phyloP scores from a whole-genome alignment of 1,139 yeast species.

The Yamadazyma dendronema region DNA sequence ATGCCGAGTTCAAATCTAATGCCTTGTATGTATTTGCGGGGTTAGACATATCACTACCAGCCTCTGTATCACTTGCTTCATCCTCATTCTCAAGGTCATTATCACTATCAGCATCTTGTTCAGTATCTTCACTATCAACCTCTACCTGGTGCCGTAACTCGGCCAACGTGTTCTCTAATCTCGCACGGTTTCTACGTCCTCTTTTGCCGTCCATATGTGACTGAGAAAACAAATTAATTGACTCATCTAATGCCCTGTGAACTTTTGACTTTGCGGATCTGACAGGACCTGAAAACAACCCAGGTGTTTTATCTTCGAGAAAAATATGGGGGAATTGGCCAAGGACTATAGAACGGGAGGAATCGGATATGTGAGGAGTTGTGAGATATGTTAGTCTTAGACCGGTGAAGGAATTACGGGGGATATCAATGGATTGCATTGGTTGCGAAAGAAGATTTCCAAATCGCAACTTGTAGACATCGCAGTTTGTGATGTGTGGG shows the following conservation, averaged over 20 bases:
- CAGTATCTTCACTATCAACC: neutral
- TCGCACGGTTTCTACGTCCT: neutral
- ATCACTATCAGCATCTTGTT: neutral
- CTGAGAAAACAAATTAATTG: constrained; percentile 5
- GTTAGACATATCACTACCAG: neutral
- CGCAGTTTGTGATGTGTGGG: neutral
- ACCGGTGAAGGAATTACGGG: constrained; percentile 56
- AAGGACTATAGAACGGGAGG: constrained; percentile 51
- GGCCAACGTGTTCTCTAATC: neutral
- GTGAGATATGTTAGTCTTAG: constrained; percentile 56
- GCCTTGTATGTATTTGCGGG: neutral
- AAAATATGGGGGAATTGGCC: constrained; percentile 70
- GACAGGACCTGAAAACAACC: constrained; percentile 10
- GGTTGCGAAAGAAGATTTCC: constrained; percentile 2
- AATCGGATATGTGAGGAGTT: constrained; percentile 48
- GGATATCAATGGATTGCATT: constrained; percentile 7
- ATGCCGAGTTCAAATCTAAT: neutral
- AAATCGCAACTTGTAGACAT: too few relatives aligned
- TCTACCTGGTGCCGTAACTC: neutral
- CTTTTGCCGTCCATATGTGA: constrained; percentile 1
- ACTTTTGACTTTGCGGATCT: constrained; percentile 12
- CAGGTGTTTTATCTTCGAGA: constrained; percentile 33
- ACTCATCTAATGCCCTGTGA: constrained; percentile 8
- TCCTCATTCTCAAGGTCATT: neutral
- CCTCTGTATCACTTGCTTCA: neutral